These are phyloP conservation scores for Simplicillium sp. DNA, from an alignment of 2,329 filamentous ascomycete genomes.

Conservation along the genomic window DNA sequence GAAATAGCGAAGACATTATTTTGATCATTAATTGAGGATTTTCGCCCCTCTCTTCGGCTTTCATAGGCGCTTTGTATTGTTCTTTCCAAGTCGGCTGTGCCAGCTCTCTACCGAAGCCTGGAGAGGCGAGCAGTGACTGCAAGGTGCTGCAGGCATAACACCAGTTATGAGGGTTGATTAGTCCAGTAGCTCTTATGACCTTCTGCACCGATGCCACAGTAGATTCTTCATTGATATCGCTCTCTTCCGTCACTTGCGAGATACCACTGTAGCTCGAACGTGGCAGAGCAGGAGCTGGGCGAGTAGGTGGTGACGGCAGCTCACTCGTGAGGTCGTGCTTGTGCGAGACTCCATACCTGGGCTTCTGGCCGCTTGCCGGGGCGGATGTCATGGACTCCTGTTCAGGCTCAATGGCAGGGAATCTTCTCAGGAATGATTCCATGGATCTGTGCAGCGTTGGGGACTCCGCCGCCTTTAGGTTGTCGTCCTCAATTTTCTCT, in stretches of 20 bases:
- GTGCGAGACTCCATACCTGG: constrained; percentile 18
- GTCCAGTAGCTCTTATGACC: constrained; percentile 39
- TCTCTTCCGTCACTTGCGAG: constrained; percentile 24
- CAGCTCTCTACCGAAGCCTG: constrained; percentile 56
- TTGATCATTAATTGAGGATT: constrained; percentile 51
- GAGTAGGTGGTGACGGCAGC: constrained; percentile 47
- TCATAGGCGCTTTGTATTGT: constrained; percentile 59
- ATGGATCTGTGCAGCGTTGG: constrained; percentile 56
- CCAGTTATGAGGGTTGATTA: constrained; percentile 71
- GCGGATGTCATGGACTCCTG: constrained; percentile 51
- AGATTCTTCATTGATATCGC: constrained; percentile 26
- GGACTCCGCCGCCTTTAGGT: constrained; percentile 37
- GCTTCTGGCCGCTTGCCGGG: constrained; percentile 11
- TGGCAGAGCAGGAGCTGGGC: constrained; percentile 59
- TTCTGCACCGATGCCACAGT: constrained; percentile 27
- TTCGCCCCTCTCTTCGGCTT: constrained; percentile 42
- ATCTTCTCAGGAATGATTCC: constrained; percentile 77
- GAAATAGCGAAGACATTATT: constrained; percentile 49
- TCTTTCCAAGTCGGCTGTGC: constrained; percentile 49
- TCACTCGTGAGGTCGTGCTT: constrained; percentile 33
- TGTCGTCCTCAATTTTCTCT: constrained; percentile 61
- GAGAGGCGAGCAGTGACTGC: constrained; percentile 70
- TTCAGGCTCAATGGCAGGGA: constrained; percentile 58
- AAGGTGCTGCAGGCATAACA: constrained; percentile 92
- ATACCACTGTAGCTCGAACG: constrained; percentile 75